These are phyloP conservation scores for Triticum timopheevii DNA, from an alignment of 176 grass and related monocot species.

Conservation along the genomic window DNA sequence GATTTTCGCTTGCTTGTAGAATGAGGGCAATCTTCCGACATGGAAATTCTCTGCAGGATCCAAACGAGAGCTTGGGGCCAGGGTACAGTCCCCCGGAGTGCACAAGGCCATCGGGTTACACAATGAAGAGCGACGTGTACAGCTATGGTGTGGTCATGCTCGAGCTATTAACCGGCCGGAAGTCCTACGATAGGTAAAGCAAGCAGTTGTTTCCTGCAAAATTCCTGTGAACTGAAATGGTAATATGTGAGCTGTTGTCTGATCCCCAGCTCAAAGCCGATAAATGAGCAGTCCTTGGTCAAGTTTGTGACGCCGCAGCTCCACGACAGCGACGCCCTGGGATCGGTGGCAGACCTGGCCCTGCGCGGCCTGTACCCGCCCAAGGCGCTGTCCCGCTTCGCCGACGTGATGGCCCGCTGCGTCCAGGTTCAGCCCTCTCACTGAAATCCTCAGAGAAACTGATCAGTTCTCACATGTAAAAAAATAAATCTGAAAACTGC, in stretches of 20 bases:
- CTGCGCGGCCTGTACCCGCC: constrained; percentile 80
- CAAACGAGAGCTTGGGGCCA: constrained; percentile 66
- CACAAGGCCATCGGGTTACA: constrained; percentile 56
- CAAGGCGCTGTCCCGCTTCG: constrained; percentile 75
- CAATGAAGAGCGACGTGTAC: constrained; percentile 84
- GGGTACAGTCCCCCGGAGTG: constrained; percentile 79
- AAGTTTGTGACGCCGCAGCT: constrained; percentile 69
- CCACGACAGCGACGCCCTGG: constrained; percentile 60
- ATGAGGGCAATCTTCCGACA: not conserved
- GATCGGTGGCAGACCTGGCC: constrained; percentile 67
- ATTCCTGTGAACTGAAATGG: not conserved
- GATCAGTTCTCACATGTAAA: not conserved
- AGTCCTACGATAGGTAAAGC: constrained; percentile 70
- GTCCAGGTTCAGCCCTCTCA: constrained; percentile 61
- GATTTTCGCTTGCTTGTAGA: not conserved
- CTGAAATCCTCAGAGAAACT: constrained; percentile 16
- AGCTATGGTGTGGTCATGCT: constrained; percentile 84
- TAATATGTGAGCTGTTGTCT: not conserved
- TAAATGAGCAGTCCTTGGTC: constrained; percentile 63
- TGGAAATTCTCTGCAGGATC: constrained; percentile 51
- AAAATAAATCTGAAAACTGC: not conserved
- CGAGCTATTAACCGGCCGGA: constrained; percentile 83
- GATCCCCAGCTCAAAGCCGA: constrained; percentile 58
- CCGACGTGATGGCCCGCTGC: constrained; percentile 64
- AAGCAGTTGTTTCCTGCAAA: not conserved